Evolutionary conservation across 768 basidiomycete species (phyloP).

Genomic region (Tricholoma matsutake): DNA sequence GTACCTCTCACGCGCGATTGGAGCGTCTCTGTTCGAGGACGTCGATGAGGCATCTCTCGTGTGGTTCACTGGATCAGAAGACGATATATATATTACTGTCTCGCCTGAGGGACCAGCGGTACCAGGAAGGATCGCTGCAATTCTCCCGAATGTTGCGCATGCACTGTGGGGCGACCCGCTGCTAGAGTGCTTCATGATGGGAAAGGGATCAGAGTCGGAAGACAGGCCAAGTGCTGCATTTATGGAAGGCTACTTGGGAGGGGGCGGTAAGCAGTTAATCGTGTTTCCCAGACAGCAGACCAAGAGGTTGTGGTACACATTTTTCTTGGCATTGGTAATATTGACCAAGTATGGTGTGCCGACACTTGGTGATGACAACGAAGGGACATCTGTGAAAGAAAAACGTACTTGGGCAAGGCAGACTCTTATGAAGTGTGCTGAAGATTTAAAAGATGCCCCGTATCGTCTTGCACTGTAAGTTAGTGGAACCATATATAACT

Average conservation of each 20-base stretch:
- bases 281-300: constrained; percentile 67
- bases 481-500: background rate
- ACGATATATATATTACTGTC: constrained; percentile 53
- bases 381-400: constrained; percentile 15
- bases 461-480: constrained; percentile 21
- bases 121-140: constrained; percentile 35
- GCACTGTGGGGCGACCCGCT: constrained; percentile 79
- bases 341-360: constrained; percentile 35
- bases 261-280: constrained; percentile 48
- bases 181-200: constrained; percentile 62
- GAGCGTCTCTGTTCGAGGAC: constrained; percentile 73
- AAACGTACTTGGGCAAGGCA: constrained; percentile 41
- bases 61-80: constrained; percentile 58
- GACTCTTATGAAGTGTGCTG: constrained; percentile 35
- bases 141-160: constrained; percentile 48
- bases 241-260: constrained; percentile 54
- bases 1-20: constrained; percentile 66
- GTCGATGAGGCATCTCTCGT: constrained; percentile 67
- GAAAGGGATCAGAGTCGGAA: constrained; percentile 4
- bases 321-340: constrained; percentile 59
- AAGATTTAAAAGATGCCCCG: constrained; percentile 47
- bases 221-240: constrained; percentile 47
- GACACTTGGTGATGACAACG: constrained; percentile 5
- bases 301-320: constrained; percentile 73
- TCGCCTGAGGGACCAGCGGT: constrained; percentile 14